These are phyloP conservation scores for Candida montana DNA, from an alignment of 805 yeast species.

Conservation along the genomic window DNA sequence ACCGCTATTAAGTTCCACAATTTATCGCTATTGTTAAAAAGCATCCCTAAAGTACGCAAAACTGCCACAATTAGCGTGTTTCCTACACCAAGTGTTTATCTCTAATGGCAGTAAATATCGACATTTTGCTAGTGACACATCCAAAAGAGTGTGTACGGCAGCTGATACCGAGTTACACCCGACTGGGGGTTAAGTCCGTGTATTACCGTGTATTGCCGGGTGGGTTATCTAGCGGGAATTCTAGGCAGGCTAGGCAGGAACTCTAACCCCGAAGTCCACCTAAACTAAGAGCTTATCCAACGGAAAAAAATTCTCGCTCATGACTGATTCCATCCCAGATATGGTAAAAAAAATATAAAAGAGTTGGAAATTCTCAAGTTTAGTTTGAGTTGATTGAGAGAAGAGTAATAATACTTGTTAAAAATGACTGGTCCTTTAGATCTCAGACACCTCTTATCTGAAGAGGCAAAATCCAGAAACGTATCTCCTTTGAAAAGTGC, in stretches of 20 bases:
- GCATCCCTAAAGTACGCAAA: too few species aligned
- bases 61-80: too few species aligned
- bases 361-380: not conserved
- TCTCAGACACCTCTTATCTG: slow-evolving; percentile 66
- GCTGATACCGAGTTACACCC: not conserved
- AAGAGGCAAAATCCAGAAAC: slow-evolving; percentile 70
- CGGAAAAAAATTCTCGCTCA: not conserved
- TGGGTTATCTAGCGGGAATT: not conserved
- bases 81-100: too few species aligned
- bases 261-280: not conserved
- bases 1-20: too few species aligned
- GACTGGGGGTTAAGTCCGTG: not conserved
- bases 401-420: too few species aligned
- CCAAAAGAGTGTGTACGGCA: not conserved
- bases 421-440: slow-evolving; percentile 51
- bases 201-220: not conserved
- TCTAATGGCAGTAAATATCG: too few species aligned
- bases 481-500: slow-evolving; percentile 82
- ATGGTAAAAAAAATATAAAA: not conserved
- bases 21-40: too few species aligned
- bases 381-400: too few species aligned
- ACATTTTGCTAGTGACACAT: slow-evolving; percentile 1
- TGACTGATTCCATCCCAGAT: too few species aligned
- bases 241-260: not conserved
- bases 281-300: not conserved